Evolutionary conservation across 306 rosid genomes (phyloP).

Genomic region (Dryas octopetala): DNA sequence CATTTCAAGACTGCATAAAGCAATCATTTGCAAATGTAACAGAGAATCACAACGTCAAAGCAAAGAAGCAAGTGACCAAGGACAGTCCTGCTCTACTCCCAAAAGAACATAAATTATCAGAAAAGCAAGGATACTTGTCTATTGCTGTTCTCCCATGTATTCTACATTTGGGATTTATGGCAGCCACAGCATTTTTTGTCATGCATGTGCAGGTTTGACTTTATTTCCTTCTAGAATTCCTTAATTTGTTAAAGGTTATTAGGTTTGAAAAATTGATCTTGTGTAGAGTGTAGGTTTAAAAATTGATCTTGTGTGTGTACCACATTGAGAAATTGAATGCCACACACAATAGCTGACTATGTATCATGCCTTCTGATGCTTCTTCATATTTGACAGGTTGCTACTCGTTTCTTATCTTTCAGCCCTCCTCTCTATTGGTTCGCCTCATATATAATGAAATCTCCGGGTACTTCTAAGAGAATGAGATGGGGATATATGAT

Average conservation of each 20-base stretch:
- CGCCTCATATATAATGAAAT: conserved; percentile 59
- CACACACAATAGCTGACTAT: neutral
- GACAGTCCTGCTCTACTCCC: conserved; percentile 24
- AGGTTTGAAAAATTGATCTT: neutral
- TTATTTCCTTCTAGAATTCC: conserved; percentile 1
- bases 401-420: conserved; percentile 88
- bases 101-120: conserved; percentile 35
- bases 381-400: conserved; percentile 54
- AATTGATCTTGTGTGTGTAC: too few relatives aligned
- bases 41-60: conserved; percentile 52
- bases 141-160: conserved; percentile 75
- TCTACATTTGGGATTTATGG: conserved; percentile 80
- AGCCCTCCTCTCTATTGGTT: conserved; percentile 93
- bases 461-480: conserved; percentile 31
- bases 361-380: conserved; percentile 16
- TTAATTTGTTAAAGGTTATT: neutral
- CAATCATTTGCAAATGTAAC: conserved; percentile 22
- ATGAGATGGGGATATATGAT: conserved; percentile 68
- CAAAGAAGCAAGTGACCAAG: conserved; percentile 43
- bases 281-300: too few relatives aligned
- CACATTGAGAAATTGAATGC: too few relatives aligned
- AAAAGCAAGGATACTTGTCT: conserved; percentile 53
- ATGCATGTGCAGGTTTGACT: conserved; percentile 90
- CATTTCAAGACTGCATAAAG: neutral
- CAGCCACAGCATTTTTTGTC: conserved; percentile 72